Conservation (phyloP, 176 grass and related monocot species). For the Zea mays region Zm-B73-REFERENCE-NAM-5.0 NC_050105.1:147346501-147347000, state of each 20-base stretch:
- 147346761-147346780: conserved; percentile 74
- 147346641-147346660: conserved; percentile 51
- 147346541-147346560: conserved; percentile 67
- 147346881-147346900: conserved; percentile 92
- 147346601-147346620: conserved; percentile 61
- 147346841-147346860: conserved; percentile 72
- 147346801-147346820: background rate
- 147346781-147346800: conserved; percentile 22
- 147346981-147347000: background rate
- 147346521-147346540: conserved; percentile 89
- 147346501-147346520: conserved; percentile 92
- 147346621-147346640: conserved; percentile 40
- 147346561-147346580: conserved; percentile 71
- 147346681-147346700: conserved; percentile 80
- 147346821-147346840: conserved; percentile 30
- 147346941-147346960: conserved; percentile 73
- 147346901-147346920: conserved; percentile 92
- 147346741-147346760: conserved; percentile 93
- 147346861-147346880: conserved; percentile 89
- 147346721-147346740: conserved; percentile 74
- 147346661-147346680: conserved; percentile 79
- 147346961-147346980: conserved; percentile 22
- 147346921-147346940: conserved; percentile 88
- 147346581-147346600: conserved; percentile 89
- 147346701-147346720: conserved; percentile 88